Conservation (phyloP, 352 stramenopile genomes). For the Elongisporangium undulatum region DNA sequence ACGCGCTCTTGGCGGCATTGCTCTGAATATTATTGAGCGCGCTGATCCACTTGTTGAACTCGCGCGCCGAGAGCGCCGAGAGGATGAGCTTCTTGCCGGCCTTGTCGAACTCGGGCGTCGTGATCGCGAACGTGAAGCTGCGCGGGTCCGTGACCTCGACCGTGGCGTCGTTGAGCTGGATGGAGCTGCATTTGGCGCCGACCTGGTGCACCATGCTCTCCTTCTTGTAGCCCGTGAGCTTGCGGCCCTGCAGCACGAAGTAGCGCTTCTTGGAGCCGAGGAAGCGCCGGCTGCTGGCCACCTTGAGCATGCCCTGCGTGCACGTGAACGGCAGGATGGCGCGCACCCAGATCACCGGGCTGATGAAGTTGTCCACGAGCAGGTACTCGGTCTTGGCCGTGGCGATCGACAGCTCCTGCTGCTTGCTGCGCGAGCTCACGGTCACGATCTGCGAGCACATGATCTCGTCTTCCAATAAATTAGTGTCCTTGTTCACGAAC, state of each 20-base stretch:
- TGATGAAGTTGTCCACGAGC: conserved; percentile 84
- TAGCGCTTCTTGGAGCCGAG: conserved; percentile 85
- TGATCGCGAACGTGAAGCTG: conserved; percentile 70
- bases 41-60: conserved; percentile 85
- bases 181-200: conserved; percentile 66
- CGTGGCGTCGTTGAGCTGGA: conserved; percentile 55
- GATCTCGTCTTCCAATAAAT: conserved; percentile 87
- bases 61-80: conserved; percentile 59
- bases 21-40: conserved; percentile 48
- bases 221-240: conserved; percentile 71
- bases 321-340: conserved; percentile 84
- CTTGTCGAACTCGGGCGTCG: conserved; percentile 66
- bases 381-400: conserved; percentile 76
- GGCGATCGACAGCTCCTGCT: conserved; percentile 67
- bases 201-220: conserved; percentile 69
- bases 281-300: conserved; percentile 70
- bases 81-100: conserved; percentile 79
- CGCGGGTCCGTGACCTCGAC: conserved; percentile 66
- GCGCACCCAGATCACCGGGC: conserved; percentile 77
- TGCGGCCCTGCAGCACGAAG: conserved; percentile 65
- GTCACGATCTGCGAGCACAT: conserved; percentile 87
- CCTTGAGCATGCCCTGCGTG: conserved; percentile 79
- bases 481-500: conserved; percentile 87
- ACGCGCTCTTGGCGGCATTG: conserved; percentile 32
- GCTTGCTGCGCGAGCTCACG: conserved; percentile 77